Evolutionary conservation across 495 filamentous ascomycete species (phyloP).

Genomic region (Neurospora sp.): DNA sequence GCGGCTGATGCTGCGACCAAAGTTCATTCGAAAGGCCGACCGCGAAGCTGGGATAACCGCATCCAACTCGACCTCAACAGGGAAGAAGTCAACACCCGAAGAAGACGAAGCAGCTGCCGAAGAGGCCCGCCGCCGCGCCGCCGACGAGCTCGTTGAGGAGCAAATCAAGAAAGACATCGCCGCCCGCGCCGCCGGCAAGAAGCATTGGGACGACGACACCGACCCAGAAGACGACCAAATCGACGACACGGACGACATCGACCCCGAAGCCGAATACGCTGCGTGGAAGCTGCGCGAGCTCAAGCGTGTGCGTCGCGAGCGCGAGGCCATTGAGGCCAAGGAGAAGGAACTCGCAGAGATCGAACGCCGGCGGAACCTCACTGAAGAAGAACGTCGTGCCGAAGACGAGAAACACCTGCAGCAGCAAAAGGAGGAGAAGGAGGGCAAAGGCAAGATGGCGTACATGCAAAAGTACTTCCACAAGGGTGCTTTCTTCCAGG

Average conservation of each 20-base stretch:
- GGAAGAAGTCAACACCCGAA: constrained; percentile 1
- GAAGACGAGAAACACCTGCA: constrained; percentile 76
- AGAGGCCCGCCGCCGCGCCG: constrained; percentile 50
- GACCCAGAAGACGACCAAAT: constrained; percentile 64
- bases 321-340: constrained; percentile 69
- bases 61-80: constrained; percentile 2
- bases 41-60: constrained; percentile 34
- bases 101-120: constrained; percentile 36
- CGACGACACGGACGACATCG: constrained; percentile 76
- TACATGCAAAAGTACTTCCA: constrained; percentile 97
- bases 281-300: constrained; percentile 93
- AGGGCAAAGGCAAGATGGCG: constrained; percentile 69
- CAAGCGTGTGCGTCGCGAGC: constrained; percentile 72
- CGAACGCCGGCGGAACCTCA: constrained; percentile 79
- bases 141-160: constrained; percentile 74
- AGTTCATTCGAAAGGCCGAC: constrained; percentile 80
- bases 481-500: constrained; percentile 90
- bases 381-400: constrained; percentile 71
- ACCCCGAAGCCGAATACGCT: constrained; percentile 80
- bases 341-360: constrained; percentile 86
- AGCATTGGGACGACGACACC: constrained; percentile 80
- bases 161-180: constrained; percentile 73
- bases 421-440: constrained; percentile 77
- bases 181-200: constrained; percentile 62
- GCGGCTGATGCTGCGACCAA: constrained; percentile 70